Evolutionary conservation across 2,329 filamentous ascomycete genomes (phyloP).

Genomic region (Sporothrix brunneoviolacea): DNA sequence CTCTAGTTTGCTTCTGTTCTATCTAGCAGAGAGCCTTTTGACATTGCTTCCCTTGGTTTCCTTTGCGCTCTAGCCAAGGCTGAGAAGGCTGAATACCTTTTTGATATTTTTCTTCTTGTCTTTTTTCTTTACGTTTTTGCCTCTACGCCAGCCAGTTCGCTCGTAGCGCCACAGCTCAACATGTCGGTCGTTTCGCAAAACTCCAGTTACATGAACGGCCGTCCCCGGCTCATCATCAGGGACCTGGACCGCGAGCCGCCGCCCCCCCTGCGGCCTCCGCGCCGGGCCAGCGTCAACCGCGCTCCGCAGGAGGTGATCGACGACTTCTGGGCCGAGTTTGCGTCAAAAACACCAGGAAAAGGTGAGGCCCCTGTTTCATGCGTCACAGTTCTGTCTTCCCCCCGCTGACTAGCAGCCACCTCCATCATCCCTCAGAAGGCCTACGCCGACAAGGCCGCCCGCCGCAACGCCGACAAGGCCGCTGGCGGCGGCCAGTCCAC

Average conservation of each 20-base stretch:
- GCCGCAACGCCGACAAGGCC: constrained; percentile 46
- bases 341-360: constrained; percentile 63
- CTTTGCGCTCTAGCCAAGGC: too few relatives aligned
- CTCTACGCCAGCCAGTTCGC: too few relatives aligned
- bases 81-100: too few relatives aligned
- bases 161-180: too few relatives aligned
- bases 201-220: background rate
- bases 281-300: constrained; percentile 6
- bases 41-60: too few relatives aligned
- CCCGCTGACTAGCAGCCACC: constrained; percentile 47
- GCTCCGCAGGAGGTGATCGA: constrained; percentile 62
- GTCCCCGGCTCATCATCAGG: background rate
- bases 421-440: constrained; percentile 63
- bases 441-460: constrained; percentile 54
- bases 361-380: too few relatives aligned
- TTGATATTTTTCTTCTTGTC: too few relatives aligned
- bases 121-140: too few relatives aligned
- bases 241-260: background rate
- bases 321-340: constrained; percentile 68
- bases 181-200: background rate
- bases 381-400: too few relatives aligned
- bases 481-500: constrained; percentile 48
- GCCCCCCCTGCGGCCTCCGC: background rate
- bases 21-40: too few relatives aligned
- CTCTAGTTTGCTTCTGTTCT: too few relatives aligned